Base-by-base conservation (phyloP, 768 basidiomycete species). In the Lentinula aciculospora region DNA sequence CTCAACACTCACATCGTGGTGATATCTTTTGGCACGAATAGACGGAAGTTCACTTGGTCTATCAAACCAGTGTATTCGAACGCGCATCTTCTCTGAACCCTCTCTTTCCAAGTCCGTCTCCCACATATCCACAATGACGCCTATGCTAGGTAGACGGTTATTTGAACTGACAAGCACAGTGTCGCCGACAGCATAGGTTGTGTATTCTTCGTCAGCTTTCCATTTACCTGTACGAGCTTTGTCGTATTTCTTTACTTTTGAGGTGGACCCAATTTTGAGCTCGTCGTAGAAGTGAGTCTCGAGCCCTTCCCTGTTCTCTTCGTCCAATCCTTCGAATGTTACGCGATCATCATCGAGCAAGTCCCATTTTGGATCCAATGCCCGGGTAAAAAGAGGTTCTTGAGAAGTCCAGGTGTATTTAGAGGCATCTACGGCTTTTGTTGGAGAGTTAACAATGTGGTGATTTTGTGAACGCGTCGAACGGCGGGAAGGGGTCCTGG, bases 41-140 rank as follows among this genome's bases (percentile, higher is more conserved):
- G 71, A 70, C 6, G 88, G 79, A 58, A 91, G 71, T 66, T 92
- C 83, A 0, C 72, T 69, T 1, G 88, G 88, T 31, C 83, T 72
- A 60, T 88, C 70, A 64, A 92, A 92, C 89, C 89, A 92, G 62
- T 90, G 89, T 23, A 92, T 70, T 27, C 80, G 77, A 23, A 88
- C 69, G 56, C 80, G 76, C 75, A 85, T 82, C 49, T 72, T 77
- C 36, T 68, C 63, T 1, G 64, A 65, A 32, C 71, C 68, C n/a
- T 66, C 66, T 64, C 69, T 31, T 1, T 47, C 37, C 10, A 40
- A 29, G 15, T 56, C 53, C 2, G 74, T 71, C 56, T 87, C 81
- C 86, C 88, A 91, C 75, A 92, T 81, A 0, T 85, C 75, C 17
- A 81, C 72, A 47, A 92, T 84, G 40, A 90, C 83, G 3, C 81